Conservation (phyloP, 148 eudicot species). For the Talinum fruticosum region DNA sequence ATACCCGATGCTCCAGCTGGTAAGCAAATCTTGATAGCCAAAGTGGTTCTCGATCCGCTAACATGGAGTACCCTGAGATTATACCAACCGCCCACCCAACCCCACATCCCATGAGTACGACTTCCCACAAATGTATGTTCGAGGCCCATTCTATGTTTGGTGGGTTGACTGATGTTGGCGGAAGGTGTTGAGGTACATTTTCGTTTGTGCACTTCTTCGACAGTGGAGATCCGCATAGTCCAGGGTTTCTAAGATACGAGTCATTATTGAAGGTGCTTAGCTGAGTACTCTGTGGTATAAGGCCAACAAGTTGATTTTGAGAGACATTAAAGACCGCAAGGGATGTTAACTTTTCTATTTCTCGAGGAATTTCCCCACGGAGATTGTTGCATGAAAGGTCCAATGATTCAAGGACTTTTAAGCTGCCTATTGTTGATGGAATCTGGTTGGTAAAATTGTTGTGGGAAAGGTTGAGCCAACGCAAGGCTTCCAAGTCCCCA, state of each 20-base stretch:
- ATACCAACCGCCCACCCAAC: not conserved
- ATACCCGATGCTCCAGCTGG: not conserved
- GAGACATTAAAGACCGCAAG: slow-evolving; percentile 29
- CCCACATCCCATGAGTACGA: not conserved
- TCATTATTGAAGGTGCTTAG: slow-evolving; percentile 22
- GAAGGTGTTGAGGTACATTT: too few relatives aligned
- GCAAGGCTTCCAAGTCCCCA: slow-evolving; percentile 20
- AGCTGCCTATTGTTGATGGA: slow-evolving; percentile 21
- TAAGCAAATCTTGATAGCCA: not conserved
- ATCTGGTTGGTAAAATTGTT: slow-evolving; percentile 21
- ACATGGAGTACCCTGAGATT: not conserved
- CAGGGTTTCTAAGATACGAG: slow-evolving; percentile 26
- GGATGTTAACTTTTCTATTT: slow-evolving; percentile 5
- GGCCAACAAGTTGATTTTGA: slow-evolving; percentile 25
- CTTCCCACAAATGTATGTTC: not conserved
- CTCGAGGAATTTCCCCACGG: slow-evolving; percentile 22
- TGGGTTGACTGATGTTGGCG: too few relatives aligned
- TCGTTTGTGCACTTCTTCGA: slow-evolving; percentile 15
- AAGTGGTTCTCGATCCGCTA: not conserved
- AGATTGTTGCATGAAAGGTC: slow-evolving; percentile 31
- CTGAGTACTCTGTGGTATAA: slow-evolving; percentile 27
- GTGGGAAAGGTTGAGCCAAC: slow-evolving; percentile 23
- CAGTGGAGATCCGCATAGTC: slow-evolving; percentile 29
- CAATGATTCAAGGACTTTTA: slow-evolving; percentile 20
- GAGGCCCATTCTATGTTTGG: not conserved